Evolutionary conservation across 805 yeast genomes (phyloP), one percentile per base, ranked within the genome.

Genomic region (Saccharomycopsis javanensis): DNA sequence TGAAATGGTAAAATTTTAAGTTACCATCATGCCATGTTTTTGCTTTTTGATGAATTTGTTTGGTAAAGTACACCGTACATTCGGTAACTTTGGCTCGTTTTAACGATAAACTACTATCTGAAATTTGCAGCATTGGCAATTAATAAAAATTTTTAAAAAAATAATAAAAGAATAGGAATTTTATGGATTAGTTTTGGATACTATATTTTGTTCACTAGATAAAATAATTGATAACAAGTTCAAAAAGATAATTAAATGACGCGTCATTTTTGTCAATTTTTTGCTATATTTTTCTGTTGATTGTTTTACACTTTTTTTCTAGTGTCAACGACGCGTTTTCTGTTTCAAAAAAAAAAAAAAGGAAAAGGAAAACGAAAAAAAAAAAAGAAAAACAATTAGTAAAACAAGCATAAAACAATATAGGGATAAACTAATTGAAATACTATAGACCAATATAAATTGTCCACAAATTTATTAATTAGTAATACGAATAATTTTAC

Each of bases 11-110:
- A 64, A 68, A 71, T 56, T 71, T 70, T 55, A 79, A 64, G 10
- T 64, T 68, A 1, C 83, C 83, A 62, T 80, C 85, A 56, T 70
- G 70, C 83, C 83, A 80, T 58, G 68, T 68, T 63, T 79, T 79
- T 51, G 70, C 72, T 58, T 73, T 77, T 63, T 80, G 81, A 10
- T 58, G 60, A 6, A 77, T 64, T 23, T 82, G 69, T 31, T 65
- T 69, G 1, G 83, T 75, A 64, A 72, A 80, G 15, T 79, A 69
- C 2, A 79, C 67, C n/a, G 66, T 60, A 63, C 70, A 80, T 62
- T 79, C 80, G 53, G 75, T 72, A 53, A 77, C 77, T 34, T 71
- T 67, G 2, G 82, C 76, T 54, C 65, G 68, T 54, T 63, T 62
- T 28, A 68, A 61, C 35, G 62, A 61, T n/a, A 27, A 8, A 6